Evolutionary conservation across 2,329 filamentous ascomycete genomes (phyloP).

Genomic region (Cladosporium sp.): DNA sequence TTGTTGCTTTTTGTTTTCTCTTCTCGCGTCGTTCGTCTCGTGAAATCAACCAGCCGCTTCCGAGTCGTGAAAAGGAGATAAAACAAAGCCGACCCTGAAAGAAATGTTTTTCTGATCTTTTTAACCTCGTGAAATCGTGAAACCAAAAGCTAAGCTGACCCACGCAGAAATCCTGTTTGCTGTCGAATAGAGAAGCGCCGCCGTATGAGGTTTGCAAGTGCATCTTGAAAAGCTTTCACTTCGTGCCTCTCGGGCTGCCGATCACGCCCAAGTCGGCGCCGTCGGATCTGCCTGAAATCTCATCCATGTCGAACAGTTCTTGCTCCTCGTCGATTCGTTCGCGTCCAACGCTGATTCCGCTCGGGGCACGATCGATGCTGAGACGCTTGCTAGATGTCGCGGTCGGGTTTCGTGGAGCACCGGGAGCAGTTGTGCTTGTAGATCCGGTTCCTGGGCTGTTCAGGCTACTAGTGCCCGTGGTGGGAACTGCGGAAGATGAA

Average conservation of each 20-base stretch:
- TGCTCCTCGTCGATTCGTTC: slow-evolving; percentile 30
- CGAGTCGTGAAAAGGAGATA: neutral
- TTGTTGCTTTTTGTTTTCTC: neutral
- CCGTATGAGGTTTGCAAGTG: neutral
- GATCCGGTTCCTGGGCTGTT: slow-evolving; percentile 10
- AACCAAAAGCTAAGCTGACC: too few species aligned
- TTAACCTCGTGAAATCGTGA: neutral
- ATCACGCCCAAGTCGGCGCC: slow-evolving; percentile 1
- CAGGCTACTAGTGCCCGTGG: slow-evolving; percentile 21
- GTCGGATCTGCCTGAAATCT: slow-evolving; percentile 17
- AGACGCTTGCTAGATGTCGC: slow-evolving; percentile 16
- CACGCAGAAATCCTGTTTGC: neutral
- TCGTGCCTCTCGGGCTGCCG: slow-evolving; percentile 5
- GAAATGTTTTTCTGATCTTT: neutral
- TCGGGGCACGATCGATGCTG: slow-evolving; percentile 24
- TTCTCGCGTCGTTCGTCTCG: neutral
- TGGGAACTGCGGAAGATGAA: slow-evolving; percentile 15
- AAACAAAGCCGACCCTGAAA: too few species aligned
- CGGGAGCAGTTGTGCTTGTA: slow-evolving; percentile 2
- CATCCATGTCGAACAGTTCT: slow-evolving; percentile 31
- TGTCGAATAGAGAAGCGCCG: too few species aligned
- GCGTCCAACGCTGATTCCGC: slow-evolving; percentile 25
- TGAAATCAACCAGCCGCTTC: neutral
- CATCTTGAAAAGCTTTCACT: neutral
- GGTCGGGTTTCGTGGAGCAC: slow-evolving; percentile 9